phyloP scores from a whole-genome alignment of 2,329 filamentous ascomycete genomes.

The Hypoxylon sp. region DNA sequence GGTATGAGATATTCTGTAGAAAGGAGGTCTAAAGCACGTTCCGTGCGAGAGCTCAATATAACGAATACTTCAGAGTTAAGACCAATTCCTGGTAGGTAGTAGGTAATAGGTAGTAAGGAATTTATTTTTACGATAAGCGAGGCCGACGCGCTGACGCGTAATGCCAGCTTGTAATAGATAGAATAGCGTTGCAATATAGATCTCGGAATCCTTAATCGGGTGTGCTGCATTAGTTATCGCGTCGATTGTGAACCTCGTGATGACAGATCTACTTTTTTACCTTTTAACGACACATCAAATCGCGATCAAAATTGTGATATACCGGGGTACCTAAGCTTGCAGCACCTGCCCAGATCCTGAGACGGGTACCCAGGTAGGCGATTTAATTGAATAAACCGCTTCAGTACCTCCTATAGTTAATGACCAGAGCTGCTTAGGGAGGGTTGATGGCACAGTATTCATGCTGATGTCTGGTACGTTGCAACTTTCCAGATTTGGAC shows the following conservation, averaged over 20 bases:
- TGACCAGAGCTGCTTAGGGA: neutral
- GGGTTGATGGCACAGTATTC: constrained; percentile 27
- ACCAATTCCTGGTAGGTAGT: neutral
- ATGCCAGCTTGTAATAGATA: constrained; percentile 21
- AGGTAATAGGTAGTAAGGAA: neutral
- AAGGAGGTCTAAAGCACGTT: neutral
- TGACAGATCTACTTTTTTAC: constrained; percentile 21
- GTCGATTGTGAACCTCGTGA: constrained; percentile 37
- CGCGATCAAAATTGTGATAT: neutral
- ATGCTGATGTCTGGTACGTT: constrained; percentile 12
- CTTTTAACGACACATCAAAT: constrained; percentile 7
- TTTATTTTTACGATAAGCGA: constrained; percentile 16
- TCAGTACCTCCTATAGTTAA: neutral
- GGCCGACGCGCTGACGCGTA: constrained; percentile 11
- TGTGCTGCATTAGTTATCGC: constrained; percentile 38
- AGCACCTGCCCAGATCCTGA: constrained; percentile 9
- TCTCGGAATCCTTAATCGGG: constrained; percentile 36
- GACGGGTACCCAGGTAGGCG: neutral
- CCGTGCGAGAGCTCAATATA: neutral
- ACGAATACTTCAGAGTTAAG: neutral
- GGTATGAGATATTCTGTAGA: neutral
- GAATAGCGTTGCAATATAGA: constrained; percentile 33
- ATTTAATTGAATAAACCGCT: neutral
- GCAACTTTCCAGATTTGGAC: constrained; percentile 18
- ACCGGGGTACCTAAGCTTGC: neutral